These are phyloP conservation scores for Aureobasidium sp. DNA, from an alignment of 2,329 filamentous ascomycete species.

Conservation along the genomic window DNA sequence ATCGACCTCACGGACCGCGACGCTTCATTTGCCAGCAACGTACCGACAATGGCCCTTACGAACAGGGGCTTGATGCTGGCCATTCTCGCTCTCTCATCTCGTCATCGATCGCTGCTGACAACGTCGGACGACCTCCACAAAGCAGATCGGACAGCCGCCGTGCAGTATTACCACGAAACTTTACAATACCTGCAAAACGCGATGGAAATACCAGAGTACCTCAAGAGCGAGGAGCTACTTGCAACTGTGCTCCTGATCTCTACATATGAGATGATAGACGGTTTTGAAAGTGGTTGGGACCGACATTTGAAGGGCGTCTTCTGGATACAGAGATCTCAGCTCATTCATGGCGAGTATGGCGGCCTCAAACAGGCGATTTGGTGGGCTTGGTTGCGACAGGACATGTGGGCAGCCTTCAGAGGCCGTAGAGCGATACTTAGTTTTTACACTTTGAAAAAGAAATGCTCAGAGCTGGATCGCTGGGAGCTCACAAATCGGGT, in stretches of 20 bases:
- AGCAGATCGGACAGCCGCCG: slow-evolving; percentile 23
- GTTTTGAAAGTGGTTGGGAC: slow-evolving; percentile 52
- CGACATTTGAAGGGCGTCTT: slow-evolving; percentile 58
- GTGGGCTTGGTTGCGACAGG: slow-evolving; percentile 63
- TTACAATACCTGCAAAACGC: slow-evolving; percentile 55
- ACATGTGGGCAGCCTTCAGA: slow-evolving; percentile 58
- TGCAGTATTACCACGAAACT: slow-evolving; percentile 56
- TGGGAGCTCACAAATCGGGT: slow-evolving; percentile 50
- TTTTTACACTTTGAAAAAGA: slow-evolving; percentile 51
- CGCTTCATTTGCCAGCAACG: slow-evolving; percentile 33
- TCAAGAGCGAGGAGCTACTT: slow-evolving; percentile 51
- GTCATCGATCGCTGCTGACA: slow-evolving; percentile 36
- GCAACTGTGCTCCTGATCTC: slow-evolving; percentile 55
- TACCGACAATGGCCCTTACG: slow-evolving; percentile 39
- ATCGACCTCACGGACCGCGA: slow-evolving; percentile 40
- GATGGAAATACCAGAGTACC: slow-evolving; percentile 52
- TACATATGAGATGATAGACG: slow-evolving; percentile 61
- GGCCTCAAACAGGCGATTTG: slow-evolving; percentile 53
- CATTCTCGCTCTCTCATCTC: slow-evolving; percentile 49
- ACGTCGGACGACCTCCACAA: slow-evolving; percentile 19
- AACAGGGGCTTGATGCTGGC: slow-evolving; percentile 54
- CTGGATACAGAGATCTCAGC: slow-evolving; percentile 57
- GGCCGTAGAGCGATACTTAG: slow-evolving; percentile 51
- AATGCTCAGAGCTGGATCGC: slow-evolving; percentile 42
- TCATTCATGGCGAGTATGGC: slow-evolving; percentile 53